Base-by-base conservation (phyloP, 2,329 filamentous ascomycete genomes). In the Claviceps citrina region DNA sequence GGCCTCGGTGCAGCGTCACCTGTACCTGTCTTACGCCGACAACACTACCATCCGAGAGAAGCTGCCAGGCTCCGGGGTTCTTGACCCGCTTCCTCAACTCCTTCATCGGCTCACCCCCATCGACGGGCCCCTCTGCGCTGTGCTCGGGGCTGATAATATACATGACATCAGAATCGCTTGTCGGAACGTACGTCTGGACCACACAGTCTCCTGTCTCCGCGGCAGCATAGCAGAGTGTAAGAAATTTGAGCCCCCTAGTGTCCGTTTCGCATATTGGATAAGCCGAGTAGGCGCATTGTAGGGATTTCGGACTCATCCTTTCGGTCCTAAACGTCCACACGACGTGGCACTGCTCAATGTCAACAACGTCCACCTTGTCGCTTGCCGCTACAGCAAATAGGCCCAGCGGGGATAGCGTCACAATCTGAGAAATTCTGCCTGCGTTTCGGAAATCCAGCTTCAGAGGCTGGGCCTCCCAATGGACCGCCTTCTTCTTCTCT, bases 41-140 rank as follows among this genome's bases (percentile, higher is more conserved):
- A 8, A 83, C 62, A 40, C 71, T 72, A 0, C 76, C 73, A 25
- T 68, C 69, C 0, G 67, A 64, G 6, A 82, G 62, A 1, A 73
- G 62, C 44, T 78, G 72, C 80, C 80, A 85, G 0, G 61, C 54
- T 0, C 81, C 81, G 0, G 78, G 77, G 28, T 78, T 70, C n/a
- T 65, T 57, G 7, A 84, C 64, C 7, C 62, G 65, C 35, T 70
- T 67, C 30, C 61, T 67, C 3, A 64, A 56, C 47, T 75, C 68
- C 13, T 61, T 66, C 2, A 71, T 67, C 18, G 68, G 64, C 5
- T 56, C 52, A 71, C 71, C 76, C 1, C 62, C 54, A 45, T 66
- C 72, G 44, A 65, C 71, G 5, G 60, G 63, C 27, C 62, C 61
- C 13, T 54, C 60, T 1, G 58, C 57, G 1, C 61, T 56, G 0